Evolutionary conservation across 345 rosid species (phyloP), one percentile per base, ranked within the genome.

Genomic region (Sisymbrium altissimum): DNA sequence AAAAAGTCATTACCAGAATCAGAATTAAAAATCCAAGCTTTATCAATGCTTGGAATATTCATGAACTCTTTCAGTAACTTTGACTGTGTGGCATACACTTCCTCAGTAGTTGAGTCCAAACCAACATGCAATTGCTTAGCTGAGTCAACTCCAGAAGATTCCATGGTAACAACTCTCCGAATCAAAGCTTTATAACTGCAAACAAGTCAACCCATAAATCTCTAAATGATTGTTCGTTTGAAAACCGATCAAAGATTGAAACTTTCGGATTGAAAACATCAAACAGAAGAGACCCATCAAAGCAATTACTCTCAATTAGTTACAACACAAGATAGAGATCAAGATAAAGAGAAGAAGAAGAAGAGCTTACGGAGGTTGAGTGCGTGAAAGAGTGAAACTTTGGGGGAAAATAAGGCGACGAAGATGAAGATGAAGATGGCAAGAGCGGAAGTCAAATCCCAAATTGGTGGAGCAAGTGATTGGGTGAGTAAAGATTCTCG

Each of bases 21-120:
- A 23, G 87, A 84, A 54, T 84, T 80, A 23, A 88, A 86, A 56
- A 83, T 79, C 98, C 99, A 92, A 9, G 99, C 94, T 78, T 83
- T 84, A 79, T 92, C 94, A 66, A 95, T 83, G 72, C 59, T 84
- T 49, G 92, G 74, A 44, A 95, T 86, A 33, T 23, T 73, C 13
- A 55, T 62, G 76, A 92, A 95, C 56, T 95, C 97, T 79, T 83
- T 76, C 44, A 90, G 92, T 64, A 90, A 71, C 74, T 85, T 86
- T 45, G 98, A 95, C 65, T 83, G 91, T 15, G 83, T 80, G 23
- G 73, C 88, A 83, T 84, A 90, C 36, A 84, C 96, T 57, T 87
- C 92, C 71, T 88, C 97, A 7, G 76, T 78, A 19, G 78, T 38
- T 54, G 83, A 45, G 67, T 91, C 92, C 39, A 87, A 66, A 32